Conservation (phyloP, 2,329 filamentous ascomycete species). For the Phyllosticta paracitricarpa region DNA sequence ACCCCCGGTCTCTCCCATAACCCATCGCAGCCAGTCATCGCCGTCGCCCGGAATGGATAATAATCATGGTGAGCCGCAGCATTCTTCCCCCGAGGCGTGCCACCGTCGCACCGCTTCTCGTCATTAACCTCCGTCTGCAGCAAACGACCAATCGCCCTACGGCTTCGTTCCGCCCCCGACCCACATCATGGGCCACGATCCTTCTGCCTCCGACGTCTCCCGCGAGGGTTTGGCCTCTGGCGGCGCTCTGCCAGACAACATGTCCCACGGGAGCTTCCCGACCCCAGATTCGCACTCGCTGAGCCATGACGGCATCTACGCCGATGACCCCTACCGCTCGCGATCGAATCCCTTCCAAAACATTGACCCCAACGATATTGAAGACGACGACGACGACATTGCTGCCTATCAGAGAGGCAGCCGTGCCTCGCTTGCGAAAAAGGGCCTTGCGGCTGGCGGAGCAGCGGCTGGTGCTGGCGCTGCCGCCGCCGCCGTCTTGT, state of each 20-base stretch:
- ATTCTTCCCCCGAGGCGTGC: not conserved
- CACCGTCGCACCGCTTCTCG: not conserved
- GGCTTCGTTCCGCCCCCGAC: conserved; percentile 12
- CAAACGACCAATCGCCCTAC: conserved; percentile 5
- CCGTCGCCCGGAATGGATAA: conserved; percentile 58
- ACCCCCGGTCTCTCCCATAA: not conserved
- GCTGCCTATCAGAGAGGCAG: conserved; percentile 35
- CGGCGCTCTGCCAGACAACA: conserved; percentile 12
- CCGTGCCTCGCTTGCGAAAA: conserved; percentile 34
- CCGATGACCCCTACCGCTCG: conserved; percentile 54
- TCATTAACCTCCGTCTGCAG: conserved; percentile 1
- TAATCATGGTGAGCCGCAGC: conserved; percentile 40
- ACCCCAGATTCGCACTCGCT: conserved; percentile 30
- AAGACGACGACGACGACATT: conserved; percentile 74
- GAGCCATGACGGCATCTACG: conserved; percentile 26
- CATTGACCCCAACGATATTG: conserved; percentile 70
- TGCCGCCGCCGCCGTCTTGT: conserved; percentile 12
- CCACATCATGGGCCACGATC: conserved; percentile 30
- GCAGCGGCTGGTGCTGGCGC: conserved; percentile 33
- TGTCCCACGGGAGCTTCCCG: conserved; percentile 42
- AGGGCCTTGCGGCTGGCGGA: conserved; percentile 33
- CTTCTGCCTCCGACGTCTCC: conserved; percentile 27
- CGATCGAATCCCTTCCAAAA: conserved; percentile 27
- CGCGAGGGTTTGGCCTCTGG: conserved; percentile 22
- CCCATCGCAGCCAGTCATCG: conserved; percentile 13